Conservation (phyloP, 495 filamentous ascomycete species). For the Hypoxylon fuscum region DNA sequence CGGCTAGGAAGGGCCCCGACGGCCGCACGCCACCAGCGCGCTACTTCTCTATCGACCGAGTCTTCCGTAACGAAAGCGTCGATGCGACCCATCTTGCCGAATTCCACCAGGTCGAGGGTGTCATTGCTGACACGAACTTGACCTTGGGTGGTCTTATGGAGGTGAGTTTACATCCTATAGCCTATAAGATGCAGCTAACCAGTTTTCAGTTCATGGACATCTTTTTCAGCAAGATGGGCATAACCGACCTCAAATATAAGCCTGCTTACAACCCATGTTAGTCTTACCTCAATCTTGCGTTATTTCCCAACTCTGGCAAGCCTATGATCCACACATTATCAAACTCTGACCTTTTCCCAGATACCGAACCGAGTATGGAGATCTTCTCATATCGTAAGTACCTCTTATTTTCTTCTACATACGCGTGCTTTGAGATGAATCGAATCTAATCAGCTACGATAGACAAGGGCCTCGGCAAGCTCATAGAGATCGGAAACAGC, state of each 20-base stretch:
- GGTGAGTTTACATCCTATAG: slow-evolving; percentile 1
- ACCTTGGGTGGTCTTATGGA: slow-evolving; percentile 93
- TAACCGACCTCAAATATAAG: slow-evolving; percentile 89
- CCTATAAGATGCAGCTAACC: not conserved
- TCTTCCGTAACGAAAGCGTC: slow-evolving; percentile 92
- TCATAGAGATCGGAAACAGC: slow-evolving; percentile 96
- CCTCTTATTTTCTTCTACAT: not conserved
- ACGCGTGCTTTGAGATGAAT: not conserved
- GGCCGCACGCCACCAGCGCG: slow-evolving; percentile 72
- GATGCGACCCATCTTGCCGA: slow-evolving; percentile 96
- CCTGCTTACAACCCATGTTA: slow-evolving; percentile 73
- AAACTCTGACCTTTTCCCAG: slow-evolving; percentile 68
- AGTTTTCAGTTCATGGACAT: slow-evolving; percentile 80
- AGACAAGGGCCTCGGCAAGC: slow-evolving; percentile 84
- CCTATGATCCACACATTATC: too few species aligned
- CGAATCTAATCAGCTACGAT: slow-evolving; percentile 6
- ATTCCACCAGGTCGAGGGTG: slow-evolving; percentile 98
- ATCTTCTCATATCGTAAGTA: slow-evolving; percentile 80
- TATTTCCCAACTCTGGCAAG: not conserved
- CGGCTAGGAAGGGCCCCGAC: slow-evolving; percentile 65
- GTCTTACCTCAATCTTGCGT: not conserved
- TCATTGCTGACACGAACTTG: slow-evolving; percentile 93
- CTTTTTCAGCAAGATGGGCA: slow-evolving; percentile 96
- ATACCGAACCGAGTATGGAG: slow-evolving; percentile 98
- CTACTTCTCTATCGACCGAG: slow-evolving; percentile 97